These are phyloP conservation scores for Musa schizocarpa DNA, from an alignment of 176 grass and related monocot species.

Conservation along the genomic window DNA sequence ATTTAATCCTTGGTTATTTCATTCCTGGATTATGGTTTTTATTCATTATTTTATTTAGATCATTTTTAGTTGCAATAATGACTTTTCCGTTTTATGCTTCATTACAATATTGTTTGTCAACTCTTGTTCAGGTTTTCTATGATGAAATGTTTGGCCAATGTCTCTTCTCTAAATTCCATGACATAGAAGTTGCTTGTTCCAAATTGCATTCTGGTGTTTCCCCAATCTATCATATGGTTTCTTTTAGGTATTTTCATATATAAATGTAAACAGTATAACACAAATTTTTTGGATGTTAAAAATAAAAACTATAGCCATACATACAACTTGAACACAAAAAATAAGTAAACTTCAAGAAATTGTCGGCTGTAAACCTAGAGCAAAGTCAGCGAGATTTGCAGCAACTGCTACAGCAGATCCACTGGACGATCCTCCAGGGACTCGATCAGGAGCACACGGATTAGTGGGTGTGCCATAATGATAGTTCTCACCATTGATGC, in stretches of 20 bases:
- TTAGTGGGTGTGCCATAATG: conserved; percentile 86
- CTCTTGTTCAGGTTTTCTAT: too few species aligned
- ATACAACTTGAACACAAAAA: background rate
- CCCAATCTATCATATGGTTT: background rate
- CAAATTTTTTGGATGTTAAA: background rate
- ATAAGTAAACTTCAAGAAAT: background rate
- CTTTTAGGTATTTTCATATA: background rate
- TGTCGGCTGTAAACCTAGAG: conserved; percentile 38
- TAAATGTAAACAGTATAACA: background rate
- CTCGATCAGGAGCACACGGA: conserved; percentile 55
- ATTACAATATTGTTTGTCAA: too few species aligned
- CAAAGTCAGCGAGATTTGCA: conserved; percentile 61
- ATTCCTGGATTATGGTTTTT: too few species aligned
- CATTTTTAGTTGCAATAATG: too few species aligned
- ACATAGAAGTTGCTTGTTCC: too few species aligned
- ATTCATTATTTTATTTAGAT: too few species aligned
- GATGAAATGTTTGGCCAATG: too few species aligned
- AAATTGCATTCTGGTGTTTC: too few species aligned
- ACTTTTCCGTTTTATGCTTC: too few species aligned
- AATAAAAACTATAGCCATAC: background rate
- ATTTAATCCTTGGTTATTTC: too few species aligned
- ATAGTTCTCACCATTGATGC: conserved; percentile 83
- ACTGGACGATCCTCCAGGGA: conserved; percentile 83
- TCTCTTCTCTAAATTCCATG: too few species aligned
- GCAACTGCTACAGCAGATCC: conserved; percentile 74